Base-by-base conservation (phyloP, 208 protist species). In the Leishmania aethiopica region DNA sequence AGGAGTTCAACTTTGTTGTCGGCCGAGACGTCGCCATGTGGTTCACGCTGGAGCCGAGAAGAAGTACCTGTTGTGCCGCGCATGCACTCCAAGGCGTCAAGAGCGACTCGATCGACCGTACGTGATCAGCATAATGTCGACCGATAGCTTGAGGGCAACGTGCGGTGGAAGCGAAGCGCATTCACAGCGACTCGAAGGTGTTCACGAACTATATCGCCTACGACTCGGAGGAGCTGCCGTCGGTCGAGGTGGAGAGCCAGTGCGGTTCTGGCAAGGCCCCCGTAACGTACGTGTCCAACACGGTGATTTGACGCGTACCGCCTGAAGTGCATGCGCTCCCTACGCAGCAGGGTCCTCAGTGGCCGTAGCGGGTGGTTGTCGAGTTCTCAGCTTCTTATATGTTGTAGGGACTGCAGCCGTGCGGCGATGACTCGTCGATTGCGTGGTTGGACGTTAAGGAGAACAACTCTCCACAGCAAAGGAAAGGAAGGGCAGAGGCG, bases 51-150 rank as follows among this genome's bases (percentile, higher is more conserved):
- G 69, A 87, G 88, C 92, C 15, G 84, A 82, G 22, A 77, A 88
- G 28, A 86, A 82, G 47, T 96, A 94, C 85, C 85, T 88, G n/a
- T 96, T 51, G 84, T 96, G 71, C 92, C 92, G 6, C 90, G 90
- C 82, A 84, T 91, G 37, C 90, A 94, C 87, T 57, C 81, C 80
- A 88, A 90, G 84, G 91, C 25, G 83, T 94, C 6, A 78, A 80
- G 73, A 77, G 75, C 66, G 81, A 80, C 60, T 84, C 80, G 72
- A 82, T 53, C 80, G 89, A 45, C 85, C 89, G 25, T 92, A 88
- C 77, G 89, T 92, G 28, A 57, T 95, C 59, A 86, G 88, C 75
- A 78, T 95, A 80, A 84, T 87, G 19, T 80, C 88, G 1, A 7
- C 66, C 7, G 72, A 40, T 25, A 75, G 11, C 78, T 92, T 13